Evolutionary conservation across 2,329 filamentous ascomycete species (phyloP).

Genomic region (Nothomitra cinnamomea): DNA sequence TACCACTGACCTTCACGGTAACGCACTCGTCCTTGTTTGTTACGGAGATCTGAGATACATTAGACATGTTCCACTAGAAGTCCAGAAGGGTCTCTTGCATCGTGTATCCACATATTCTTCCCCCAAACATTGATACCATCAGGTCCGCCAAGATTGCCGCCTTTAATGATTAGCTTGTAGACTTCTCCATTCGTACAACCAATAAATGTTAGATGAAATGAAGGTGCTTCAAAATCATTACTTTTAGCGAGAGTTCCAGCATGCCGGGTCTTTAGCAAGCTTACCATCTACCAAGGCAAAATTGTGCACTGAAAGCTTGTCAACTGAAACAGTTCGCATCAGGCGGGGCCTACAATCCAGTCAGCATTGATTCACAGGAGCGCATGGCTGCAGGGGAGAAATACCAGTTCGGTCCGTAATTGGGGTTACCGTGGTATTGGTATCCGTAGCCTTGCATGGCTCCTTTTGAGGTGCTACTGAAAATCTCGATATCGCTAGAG

Average conservation of each 20-base stretch:
- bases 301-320: constrained; percentile 32
- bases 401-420: too few species aligned
- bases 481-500: constrained; percentile 34
- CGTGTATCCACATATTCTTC: constrained; percentile 39
- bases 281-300: constrained; percentile 27
- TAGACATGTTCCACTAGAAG: background rate
- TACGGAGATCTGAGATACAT: constrained; percentile 27
- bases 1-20: constrained; percentile 29
- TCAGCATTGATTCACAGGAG: too few species aligned
- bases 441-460: constrained; percentile 37
- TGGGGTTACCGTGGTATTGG: constrained; percentile 24
- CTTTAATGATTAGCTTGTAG: constrained; percentile 38
- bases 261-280: too few species aligned
- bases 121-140: constrained; percentile 40
- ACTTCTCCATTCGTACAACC: constrained; percentile 34
- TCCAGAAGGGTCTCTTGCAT: constrained; percentile 19
- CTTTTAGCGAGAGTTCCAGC: too few species aligned
- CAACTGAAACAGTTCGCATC: constrained; percentile 27
- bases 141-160: constrained; percentile 33
- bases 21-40: constrained; percentile 47
- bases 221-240: constrained; percentile 17
- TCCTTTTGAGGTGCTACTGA: constrained; percentile 33
- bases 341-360: constrained; percentile 24
- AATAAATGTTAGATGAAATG: constrained; percentile 34
- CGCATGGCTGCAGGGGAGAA: too few species aligned